These are phyloP conservation scores for Blastocystis sp. DNA, from an alignment of 352 stramenopile species.

Conservation along the genomic window DNA sequence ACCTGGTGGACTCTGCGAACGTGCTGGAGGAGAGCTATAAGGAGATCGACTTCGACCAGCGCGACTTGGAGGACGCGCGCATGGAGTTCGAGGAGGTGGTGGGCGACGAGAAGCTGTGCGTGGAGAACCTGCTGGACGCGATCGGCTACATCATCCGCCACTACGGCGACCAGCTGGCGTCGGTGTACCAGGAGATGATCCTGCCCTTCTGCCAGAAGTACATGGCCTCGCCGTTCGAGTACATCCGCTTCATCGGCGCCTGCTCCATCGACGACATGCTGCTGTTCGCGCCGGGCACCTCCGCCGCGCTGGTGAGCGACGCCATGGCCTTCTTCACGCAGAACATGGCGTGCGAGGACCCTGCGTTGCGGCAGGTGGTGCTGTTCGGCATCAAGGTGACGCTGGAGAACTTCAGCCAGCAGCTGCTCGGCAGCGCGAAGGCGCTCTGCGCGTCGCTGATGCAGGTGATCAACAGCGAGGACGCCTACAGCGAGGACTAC, in stretches of 20 bases:
- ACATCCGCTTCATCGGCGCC: constrained; percentile 33
- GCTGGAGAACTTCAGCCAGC: neutral
- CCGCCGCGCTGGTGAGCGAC: neutral
- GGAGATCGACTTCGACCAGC: constrained; percentile 30
- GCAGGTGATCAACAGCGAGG: neutral
- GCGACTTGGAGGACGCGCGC: constrained; percentile 41
- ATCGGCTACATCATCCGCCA: constrained; percentile 25
- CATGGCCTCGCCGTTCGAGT: constrained; percentile 39
- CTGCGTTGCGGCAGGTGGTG: constrained; percentile 23
- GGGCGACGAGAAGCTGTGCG: constrained; percentile 47
- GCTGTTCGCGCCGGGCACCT: neutral
- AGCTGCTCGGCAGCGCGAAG: neutral
- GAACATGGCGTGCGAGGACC: constrained; percentile 40
- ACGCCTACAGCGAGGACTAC: constrained; percentile 18
- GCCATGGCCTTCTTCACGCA: constrained; percentile 13
- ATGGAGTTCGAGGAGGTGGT: constrained; percentile 48
- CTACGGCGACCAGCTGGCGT: neutral
- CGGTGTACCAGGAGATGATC: constrained; percentile 13
- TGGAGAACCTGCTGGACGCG: constrained; percentile 36
- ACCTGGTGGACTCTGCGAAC: constrained; percentile 24
- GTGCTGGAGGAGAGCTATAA: constrained; percentile 39
- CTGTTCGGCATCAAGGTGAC: constrained; percentile 36
- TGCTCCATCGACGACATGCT: constrained; percentile 43
- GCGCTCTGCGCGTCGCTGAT: constrained; percentile 5
- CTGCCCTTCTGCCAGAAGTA: constrained; percentile 6